These are phyloP conservation scores for Coprinopsis cinerea DNA, from an alignment of 768 basidiomycete genomes.

Conservation along the genomic window DNA sequence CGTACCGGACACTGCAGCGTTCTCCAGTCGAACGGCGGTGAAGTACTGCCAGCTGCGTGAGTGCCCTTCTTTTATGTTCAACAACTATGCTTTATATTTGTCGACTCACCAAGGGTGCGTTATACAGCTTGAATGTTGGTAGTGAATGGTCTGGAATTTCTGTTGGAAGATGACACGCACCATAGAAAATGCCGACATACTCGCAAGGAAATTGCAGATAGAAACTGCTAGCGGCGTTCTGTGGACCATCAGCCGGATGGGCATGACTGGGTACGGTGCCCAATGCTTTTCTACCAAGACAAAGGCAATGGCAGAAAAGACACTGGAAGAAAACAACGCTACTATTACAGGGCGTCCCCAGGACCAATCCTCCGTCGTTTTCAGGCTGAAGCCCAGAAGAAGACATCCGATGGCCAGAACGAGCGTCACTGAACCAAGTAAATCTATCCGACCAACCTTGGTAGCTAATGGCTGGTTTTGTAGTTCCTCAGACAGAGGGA, in stretches of 20 bases:
- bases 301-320: constrained; percentile 53
- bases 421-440: constrained; percentile 76
- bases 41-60: no score
- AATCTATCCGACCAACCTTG: constrained; percentile 78
- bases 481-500: constrained; percentile 63
- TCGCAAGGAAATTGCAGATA: constrained; percentile 70
- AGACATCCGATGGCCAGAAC: constrained; percentile 64
- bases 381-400: constrained; percentile 71
- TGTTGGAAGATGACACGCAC: constrained; percentile 30
- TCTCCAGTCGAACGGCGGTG: constrained; percentile 66
- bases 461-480: constrained; percentile 51
- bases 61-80: neutral
- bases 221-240: constrained; percentile 81
- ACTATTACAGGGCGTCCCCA: constrained; percentile 73
- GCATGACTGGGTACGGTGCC: constrained; percentile 87
- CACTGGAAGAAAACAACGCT: constrained; percentile 56
- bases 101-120: constrained; percentile 71
- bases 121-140: constrained; percentile 57
- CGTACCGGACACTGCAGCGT: constrained; percentile 68
- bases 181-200: constrained; percentile 77
- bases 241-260: constrained; percentile 68
- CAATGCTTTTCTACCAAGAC: constrained; percentile 72
- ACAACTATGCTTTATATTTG: constrained; percentile 1
- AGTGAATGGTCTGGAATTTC: constrained; percentile 13
- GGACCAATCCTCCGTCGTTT: constrained; percentile 69